phyloP scores from a whole-genome alignment of 345 rosid genomes.

The Bruguiera sexangula region DNA sequence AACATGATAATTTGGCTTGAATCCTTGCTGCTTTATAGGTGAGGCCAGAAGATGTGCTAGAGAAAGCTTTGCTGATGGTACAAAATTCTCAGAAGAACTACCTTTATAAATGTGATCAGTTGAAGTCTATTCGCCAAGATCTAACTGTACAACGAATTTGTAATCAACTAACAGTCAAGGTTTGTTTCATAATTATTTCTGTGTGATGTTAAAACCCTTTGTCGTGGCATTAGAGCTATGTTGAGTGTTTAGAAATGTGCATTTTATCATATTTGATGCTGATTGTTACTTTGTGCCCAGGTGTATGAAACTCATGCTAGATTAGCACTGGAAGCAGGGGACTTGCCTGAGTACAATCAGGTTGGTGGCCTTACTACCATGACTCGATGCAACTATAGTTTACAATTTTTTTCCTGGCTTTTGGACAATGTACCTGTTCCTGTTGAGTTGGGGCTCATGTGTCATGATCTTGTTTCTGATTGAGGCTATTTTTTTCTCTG shows the following conservation, averaged over 20 bases:
- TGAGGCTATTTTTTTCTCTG: too few relatives aligned
- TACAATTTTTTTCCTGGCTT: background rate
- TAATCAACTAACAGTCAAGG: conserved; percentile 86
- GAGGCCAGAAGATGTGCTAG: conserved; percentile 95
- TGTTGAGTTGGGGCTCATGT: too few relatives aligned
- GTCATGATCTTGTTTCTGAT: too few relatives aligned
- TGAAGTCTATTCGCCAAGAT: conserved; percentile 98
- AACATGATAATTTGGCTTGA: conserved; percentile 4
- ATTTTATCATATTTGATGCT: background rate
- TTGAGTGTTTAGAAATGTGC: background rate
- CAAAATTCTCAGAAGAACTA: conserved; percentile 85
- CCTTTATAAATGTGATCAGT: conserved; percentile 91
- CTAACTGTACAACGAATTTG: conserved; percentile 89
- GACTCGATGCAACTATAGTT: background rate
- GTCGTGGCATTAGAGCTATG: background rate
- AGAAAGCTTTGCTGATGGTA: conserved; percentile 81
- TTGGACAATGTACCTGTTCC: too few relatives aligned
- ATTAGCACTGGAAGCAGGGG: conserved; percentile 88
- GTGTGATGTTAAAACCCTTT: background rate
- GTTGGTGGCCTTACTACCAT: conserved; percentile 34
- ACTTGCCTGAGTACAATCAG: conserved; percentile 95
- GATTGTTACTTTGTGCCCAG: conserved; percentile 37
- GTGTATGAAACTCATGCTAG: conserved; percentile 99
- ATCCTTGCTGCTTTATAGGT: conserved; percentile 50
- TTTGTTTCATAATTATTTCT: conserved; percentile 21